Evolutionary conservation across 805 yeast species (phyloP), one percentile per base, ranked within the genome.

Genomic region (Pichia exigua): DNA sequence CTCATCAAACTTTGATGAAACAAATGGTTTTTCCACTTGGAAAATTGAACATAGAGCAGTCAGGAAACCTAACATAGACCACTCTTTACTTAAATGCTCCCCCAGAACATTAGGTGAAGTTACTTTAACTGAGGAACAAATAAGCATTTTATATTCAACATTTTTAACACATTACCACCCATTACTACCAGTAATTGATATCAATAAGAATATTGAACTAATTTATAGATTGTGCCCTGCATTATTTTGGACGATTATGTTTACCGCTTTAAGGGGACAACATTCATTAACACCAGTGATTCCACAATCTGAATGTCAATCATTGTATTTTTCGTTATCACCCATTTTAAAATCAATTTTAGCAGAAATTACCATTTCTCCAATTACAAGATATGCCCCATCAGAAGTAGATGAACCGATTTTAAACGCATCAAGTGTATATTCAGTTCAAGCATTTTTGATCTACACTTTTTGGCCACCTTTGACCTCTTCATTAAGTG

Each of bases 391-490:
- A 56, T 87, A 85, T 61, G 79, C 83, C 24, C 94, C 95, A 2
- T 75, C 83, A 2, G 94, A 83, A 58, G 79, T 77, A 47, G 91
- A 85, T 57, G 91, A 85, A 58, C 95, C 96, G 1, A 78, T 87
- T 13, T 73, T 88, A 61, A 91, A 91, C 60, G 92, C 90, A 2
- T 87, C 96, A 5, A 85, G 95, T 22, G 97, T 92, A 0, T 92
- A 85, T 63, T 86, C 96, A 0, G 97, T 92, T 0, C 99, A 92
- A 65, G 97, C 97, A 0, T 85, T 92, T 56, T 69, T 92, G 27
- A 71, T 92, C 2, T 89, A 87, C 67, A 85, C 97, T 0, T 81
- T 85, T 65, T 92, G 98, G 99, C 98, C 98, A 0, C 97, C 97
- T 3, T 76, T 91, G 40, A 88, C 97, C 0, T 89, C 98, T 0